Percentiles rank a stretch among this genome's conserved stretches.
These are phyloP conservation scores for Endocalyx cinctus DNA, from an alignment of 2,329 filamentous ascomycete species.

Conservation along the genomic window DNA sequence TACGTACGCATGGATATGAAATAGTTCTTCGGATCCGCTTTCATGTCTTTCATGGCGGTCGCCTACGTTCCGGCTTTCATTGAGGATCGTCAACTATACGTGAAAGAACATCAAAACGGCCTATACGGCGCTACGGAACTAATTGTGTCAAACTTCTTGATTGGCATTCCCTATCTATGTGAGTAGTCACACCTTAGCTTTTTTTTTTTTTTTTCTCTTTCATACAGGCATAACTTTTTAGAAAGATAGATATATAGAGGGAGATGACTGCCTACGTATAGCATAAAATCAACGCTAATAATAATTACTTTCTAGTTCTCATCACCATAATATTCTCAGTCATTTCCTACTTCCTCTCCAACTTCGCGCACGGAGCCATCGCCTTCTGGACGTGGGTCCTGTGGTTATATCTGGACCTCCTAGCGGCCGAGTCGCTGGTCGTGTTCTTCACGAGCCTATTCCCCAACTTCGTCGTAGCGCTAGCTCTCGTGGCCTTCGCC, in stretches of 20 bases:
- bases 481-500: slow-evolving; percentile 77
- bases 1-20: no score
- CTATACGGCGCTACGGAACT: slow-evolving; percentile 72
- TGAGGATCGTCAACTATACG: slow-evolving; percentile 68
- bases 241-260: no score
- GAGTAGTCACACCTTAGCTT: slow-evolving; percentile 18
- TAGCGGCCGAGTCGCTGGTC: slow-evolving; percentile 78
- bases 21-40: slow-evolving; percentile 65
- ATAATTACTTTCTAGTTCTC: no score
- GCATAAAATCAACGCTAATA: no score
- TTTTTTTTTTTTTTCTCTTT: background rate
- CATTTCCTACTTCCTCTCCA: slow-evolving; percentile 74
- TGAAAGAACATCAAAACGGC: slow-evolving; percentile 77
- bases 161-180: slow-evolving; percentile 75
- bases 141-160: slow-evolving; percentile 73
- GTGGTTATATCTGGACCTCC: slow-evolving; percentile 80
- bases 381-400: slow-evolving; percentile 76
- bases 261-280: no score
- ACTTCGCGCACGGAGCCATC: slow-evolving; percentile 60
- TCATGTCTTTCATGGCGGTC: slow-evolving; percentile 78
- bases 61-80: slow-evolving; percentile 82
- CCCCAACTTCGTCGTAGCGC: slow-evolving; percentile 73
- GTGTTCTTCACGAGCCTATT: slow-evolving; percentile 70
- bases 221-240: no score
- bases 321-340: slow-evolving; percentile 72